Percentiles rank a stretch among this genome's conserved stretches.
Evolutionary conservation across 2,329 filamentous ascomycete species (phyloP).

Genomic region (Talaromyces sp.): DNA sequence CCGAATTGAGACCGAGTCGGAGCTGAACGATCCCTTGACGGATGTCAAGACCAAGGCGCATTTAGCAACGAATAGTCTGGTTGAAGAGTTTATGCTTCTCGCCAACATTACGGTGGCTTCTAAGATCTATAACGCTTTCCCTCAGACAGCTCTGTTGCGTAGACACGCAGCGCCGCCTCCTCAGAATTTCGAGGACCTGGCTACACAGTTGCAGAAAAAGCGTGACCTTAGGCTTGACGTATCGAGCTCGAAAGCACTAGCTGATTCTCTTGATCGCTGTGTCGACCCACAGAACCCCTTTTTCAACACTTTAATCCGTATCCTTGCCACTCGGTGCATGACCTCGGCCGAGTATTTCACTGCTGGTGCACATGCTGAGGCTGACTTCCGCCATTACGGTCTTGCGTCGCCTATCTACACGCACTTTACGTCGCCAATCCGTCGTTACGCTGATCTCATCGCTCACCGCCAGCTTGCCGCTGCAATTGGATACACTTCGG

Average conservation of each 20-base stretch:
- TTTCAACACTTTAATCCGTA: conserved; percentile 97
- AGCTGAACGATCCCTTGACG: conserved; percentile 83
- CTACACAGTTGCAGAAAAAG: conserved; percentile 85
- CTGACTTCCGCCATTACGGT: conserved; percentile 95
- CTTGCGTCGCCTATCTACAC: conserved; percentile 97
- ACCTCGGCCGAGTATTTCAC: conserved; percentile 98
- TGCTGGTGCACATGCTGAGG: conserved; percentile 84
- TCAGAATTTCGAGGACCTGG: conserved; percentile 92
- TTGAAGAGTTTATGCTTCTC: conserved; percentile 98
- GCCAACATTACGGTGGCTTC: conserved; percentile 92
- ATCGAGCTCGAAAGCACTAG: conserved; percentile 87
- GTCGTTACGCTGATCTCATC: conserved; percentile 93
- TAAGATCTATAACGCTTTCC: conserved; percentile 86
- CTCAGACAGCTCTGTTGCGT: conserved; percentile 89
- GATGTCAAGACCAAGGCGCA: conserved; percentile 94
- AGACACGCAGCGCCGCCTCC: conserved; percentile 89
- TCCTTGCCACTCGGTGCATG: conserved; percentile 98
- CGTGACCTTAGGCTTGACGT: conserved; percentile 72
- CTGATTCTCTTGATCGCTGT: conserved; percentile 84
- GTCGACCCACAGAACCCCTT: conserved; percentile 78
- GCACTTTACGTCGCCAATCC: conserved; percentile 95
- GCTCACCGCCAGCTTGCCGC: conserved; percentile 92
- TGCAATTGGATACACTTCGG: conserved; percentile 85
- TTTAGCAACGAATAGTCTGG: conserved; percentile 92
- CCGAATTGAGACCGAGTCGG: conserved; percentile 88